Percentiles rank a stretch among this genome's conserved stretches.
phyloP scores from a whole-genome alignment of 139 green algal species.

The Chlamydomonas sp. region DNA sequence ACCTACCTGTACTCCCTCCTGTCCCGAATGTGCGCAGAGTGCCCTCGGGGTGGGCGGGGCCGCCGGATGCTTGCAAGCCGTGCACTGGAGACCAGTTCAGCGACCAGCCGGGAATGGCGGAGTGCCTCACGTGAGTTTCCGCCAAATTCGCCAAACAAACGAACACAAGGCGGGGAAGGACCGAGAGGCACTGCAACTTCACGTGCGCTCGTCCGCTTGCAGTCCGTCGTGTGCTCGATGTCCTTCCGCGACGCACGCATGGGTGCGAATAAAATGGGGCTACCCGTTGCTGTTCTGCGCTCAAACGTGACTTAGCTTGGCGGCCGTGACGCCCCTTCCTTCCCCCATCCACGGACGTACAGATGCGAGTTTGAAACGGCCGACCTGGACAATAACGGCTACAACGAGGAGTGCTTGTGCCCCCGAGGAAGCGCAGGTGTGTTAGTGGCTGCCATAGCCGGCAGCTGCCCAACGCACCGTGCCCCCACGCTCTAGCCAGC shows the following conservation, averaged over 20 bases:
- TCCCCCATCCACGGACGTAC: background rate
- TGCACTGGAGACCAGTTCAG: background rate
- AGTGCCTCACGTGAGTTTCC: background rate
- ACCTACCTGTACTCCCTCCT: background rate
- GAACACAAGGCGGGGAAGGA: background rate
- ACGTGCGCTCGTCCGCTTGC: background rate
- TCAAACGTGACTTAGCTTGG: too few relatives aligned
- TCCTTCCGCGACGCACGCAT: too few relatives aligned
- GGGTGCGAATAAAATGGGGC: too few relatives aligned
- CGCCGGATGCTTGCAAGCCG: background rate
- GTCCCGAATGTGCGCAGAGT: background rate
- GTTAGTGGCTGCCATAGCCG: too few relatives aligned
- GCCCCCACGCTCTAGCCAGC: too few relatives aligned
- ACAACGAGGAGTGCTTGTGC: background rate
- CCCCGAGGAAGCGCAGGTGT: background rate
- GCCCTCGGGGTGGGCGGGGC: background rate
- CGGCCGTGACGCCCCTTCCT: too few relatives aligned
- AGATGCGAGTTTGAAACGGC: background rate
- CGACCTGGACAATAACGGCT: background rate
- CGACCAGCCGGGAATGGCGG: background rate
- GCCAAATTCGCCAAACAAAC: background rate
- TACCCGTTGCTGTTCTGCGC: too few relatives aligned
- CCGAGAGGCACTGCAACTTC: too few relatives aligned
- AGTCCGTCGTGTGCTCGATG: background rate
- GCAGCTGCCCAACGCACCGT: too few relatives aligned